These are phyloP conservation scores for Sporobolus alterniflorus DNA, from an alignment of 202 grass and related monocot species.

Conservation along the genomic window DNA sequence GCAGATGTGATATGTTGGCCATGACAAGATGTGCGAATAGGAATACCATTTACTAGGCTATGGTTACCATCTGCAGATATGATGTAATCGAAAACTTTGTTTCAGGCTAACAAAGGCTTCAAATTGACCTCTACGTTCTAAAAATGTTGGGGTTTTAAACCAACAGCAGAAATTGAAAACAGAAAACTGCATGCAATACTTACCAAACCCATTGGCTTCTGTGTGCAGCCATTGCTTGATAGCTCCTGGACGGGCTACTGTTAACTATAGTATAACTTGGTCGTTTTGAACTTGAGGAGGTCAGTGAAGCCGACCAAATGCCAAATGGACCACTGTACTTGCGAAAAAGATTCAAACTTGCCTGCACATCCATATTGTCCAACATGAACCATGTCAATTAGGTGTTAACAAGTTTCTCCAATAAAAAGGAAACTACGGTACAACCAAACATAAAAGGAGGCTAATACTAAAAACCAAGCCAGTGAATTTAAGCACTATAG, in stretches of 20 bases:
- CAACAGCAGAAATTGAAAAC: not conserved
- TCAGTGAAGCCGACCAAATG: slow-evolving; percentile 67
- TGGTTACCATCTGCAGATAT: not conserved
- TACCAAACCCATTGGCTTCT: slow-evolving; percentile 97
- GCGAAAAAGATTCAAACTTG: slow-evolving; percentile 76
- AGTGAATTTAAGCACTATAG: not conserved
- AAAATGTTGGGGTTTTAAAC: not conserved
- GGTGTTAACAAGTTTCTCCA: not conserved
- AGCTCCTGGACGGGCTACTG: slow-evolving; percentile 57
- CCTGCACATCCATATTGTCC: slow-evolving; percentile 44
- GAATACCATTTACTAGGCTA: not conserved
- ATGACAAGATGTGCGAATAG: not conserved
- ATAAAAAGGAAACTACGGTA: not conserved
- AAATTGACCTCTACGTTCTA: not conserved
- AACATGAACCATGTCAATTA: not conserved
- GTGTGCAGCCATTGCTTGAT: slow-evolving; percentile 74
- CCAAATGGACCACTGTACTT: slow-evolving; percentile 79
- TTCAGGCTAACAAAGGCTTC: not conserved
- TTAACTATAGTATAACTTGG: slow-evolving; percentile 62
- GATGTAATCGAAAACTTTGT: not conserved
- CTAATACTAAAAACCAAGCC: not conserved
- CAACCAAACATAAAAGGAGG: not conserved
- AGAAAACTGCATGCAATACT: slow-evolving; percentile 3
- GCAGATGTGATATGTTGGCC: not conserved
- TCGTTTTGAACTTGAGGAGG: slow-evolving; percentile 38